A percentile compares a stretch with the other conserved stretches of the same genome.
Evolutionary conservation across 2,329 filamentous ascomycete species (phyloP).

Genomic region (Nigrospora osmanthi): DNA sequence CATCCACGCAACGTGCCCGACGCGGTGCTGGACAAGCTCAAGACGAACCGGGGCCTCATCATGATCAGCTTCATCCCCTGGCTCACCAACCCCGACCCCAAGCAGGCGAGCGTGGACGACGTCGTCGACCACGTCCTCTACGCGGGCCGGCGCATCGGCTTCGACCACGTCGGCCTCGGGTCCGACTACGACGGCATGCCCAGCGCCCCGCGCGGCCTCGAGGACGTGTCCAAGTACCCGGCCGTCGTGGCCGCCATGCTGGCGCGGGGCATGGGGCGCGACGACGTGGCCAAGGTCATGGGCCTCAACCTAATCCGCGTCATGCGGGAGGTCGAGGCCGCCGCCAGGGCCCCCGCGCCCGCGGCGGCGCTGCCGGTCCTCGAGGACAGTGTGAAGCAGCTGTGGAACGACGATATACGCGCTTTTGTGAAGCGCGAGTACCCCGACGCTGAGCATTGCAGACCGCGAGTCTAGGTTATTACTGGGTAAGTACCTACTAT

Average conservation of each 20-base stretch:
- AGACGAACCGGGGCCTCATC: slow-evolving; percentile 27
- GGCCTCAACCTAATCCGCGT: neutral
- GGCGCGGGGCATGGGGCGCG: neutral
- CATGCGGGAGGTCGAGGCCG: too few relatives aligned
- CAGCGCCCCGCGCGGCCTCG: slow-evolving; percentile 13
- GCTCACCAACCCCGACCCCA: slow-evolving; percentile 8
- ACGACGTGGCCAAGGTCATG: neutral
- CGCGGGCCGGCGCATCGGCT: slow-evolving; percentile 20
- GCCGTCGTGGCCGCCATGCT: neutral
- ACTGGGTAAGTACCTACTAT: too few relatives aligned
- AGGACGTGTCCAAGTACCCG: slow-evolving; percentile 10
- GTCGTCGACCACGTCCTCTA: slow-evolving; percentile 24
- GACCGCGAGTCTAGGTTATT: too few relatives aligned
- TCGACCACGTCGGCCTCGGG: slow-evolving; percentile 27
- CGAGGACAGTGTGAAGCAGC: too few relatives aligned
- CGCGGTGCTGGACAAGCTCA: slow-evolving; percentile 24
- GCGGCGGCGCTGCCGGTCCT: too few relatives aligned
- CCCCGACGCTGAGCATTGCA: too few relatives aligned
- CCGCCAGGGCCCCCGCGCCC: too few relatives aligned
- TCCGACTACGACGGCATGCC: slow-evolving; percentile 28
- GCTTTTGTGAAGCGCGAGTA: too few relatives aligned
- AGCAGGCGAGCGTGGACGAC: slow-evolving; percentile 17
- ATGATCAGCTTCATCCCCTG: slow-evolving; percentile 28
- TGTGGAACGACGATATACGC: too few relatives aligned
- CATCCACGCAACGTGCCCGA: slow-evolving; percentile 29